phyloP scores from a whole-genome alignment of 352 stramenopile genomes.

The Saprolegnia diclina region DNA sequence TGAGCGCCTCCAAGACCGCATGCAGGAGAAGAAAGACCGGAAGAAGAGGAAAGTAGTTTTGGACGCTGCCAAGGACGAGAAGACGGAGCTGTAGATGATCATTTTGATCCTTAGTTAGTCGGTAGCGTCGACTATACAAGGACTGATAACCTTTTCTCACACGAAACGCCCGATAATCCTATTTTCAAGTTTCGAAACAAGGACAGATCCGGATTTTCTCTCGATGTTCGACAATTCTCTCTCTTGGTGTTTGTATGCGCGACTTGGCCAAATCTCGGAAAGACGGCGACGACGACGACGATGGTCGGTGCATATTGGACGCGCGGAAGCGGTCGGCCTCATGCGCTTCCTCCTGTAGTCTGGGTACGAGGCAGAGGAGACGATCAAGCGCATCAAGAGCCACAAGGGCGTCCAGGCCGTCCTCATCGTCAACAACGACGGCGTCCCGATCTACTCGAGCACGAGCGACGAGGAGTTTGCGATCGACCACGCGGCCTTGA shows the following conservation, averaged over 20 bases:
- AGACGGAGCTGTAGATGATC: conserved; percentile 18
- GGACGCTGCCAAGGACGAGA: conserved; percentile 6
- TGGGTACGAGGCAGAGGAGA: conserved; percentile 92
- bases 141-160: too few species aligned
- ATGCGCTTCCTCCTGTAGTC: conserved; percentile 34
- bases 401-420: conserved; percentile 92
- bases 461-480: conserved; percentile 86
- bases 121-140: not conserved
- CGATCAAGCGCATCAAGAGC: conserved; percentile 90
- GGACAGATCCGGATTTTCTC: not conserved
- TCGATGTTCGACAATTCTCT: not conserved
- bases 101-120: not conserved
- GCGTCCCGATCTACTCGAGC: conserved; percentile 89
- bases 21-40: conserved; percentile 28
- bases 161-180: too few species aligned
- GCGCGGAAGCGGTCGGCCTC: not conserved
- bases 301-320: not conserved
- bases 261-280: too few species aligned
- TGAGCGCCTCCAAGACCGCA: conserved; percentile 50
- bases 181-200: not conserved
- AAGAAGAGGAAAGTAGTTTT: conserved; percentile 13
- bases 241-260: too few species aligned
- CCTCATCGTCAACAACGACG: conserved; percentile 91
- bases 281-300: not conserved
- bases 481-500: conserved; percentile 77